These are phyloP conservation scores for Suhomyces atakaporum DNA, from an alignment of 1,139 yeast genomes.

Conservation along the genomic window DNA sequence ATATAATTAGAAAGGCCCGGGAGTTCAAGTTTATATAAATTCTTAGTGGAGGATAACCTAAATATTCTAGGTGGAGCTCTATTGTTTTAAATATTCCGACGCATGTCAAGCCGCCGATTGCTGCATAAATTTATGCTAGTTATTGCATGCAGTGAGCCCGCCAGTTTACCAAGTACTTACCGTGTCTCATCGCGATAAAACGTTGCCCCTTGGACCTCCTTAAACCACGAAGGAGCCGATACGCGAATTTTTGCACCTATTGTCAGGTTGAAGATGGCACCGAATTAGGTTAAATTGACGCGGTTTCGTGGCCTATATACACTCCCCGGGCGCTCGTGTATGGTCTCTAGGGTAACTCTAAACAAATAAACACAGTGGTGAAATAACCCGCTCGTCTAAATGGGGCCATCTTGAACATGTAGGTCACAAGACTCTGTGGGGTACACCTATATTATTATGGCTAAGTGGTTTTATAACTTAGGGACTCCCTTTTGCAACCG, in stretches of 20 bases:
- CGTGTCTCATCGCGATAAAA: slow-evolving; percentile 2
- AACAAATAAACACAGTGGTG: background rate
- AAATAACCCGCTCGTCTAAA: too few relatives aligned
- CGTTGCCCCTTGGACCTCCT: slow-evolving; percentile 1
- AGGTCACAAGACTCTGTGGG: too few relatives aligned
- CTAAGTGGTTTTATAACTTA: too few relatives aligned
- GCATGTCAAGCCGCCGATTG: slow-evolving; percentile 4
- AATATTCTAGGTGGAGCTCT: background rate
- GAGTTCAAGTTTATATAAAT: slow-evolving; percentile 1
- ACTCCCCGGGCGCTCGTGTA: background rate
- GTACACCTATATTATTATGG: too few relatives aligned
- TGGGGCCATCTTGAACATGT: too few relatives aligned
- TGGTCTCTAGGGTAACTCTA: background rate
- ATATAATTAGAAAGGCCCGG: too few relatives aligned
- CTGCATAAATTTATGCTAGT: slow-evolving; percentile 3
- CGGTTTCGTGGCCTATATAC: background rate
- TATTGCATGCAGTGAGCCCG: slow-evolving; percentile 1
- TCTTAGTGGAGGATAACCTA: background rate
- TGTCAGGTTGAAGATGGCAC: slow-evolving; percentile 2
- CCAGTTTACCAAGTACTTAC: too few relatives aligned
- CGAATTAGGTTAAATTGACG: slow-evolving; percentile 5
- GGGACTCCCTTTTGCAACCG: too few relatives aligned
- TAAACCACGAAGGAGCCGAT: slow-evolving; percentile 1
- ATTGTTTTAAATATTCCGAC: slow-evolving; percentile 8
- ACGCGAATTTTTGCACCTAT: slow-evolving; percentile 11